phyloP scores from a whole-genome alignment of 2,329 filamentous ascomycete species.

The Fonsecaea nubica region DNA sequence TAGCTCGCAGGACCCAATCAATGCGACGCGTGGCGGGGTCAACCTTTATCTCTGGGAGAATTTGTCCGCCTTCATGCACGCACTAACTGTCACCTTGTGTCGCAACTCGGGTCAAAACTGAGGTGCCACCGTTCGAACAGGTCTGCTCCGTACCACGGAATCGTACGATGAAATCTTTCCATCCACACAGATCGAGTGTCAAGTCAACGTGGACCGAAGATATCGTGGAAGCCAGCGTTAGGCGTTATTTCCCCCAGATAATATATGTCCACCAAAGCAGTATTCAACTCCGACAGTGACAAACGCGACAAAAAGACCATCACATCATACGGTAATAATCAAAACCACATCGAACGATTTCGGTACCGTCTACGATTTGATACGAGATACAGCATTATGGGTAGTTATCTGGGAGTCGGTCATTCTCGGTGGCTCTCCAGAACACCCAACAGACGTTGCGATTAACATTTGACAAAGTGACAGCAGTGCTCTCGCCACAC shows the following conservation, averaged over 20 bases:
- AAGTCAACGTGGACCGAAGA: neutral
- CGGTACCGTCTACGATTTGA: neutral
- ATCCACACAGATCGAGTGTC: neutral
- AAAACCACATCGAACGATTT: neutral
- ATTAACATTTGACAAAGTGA: neutral
- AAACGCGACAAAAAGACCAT: neutral
- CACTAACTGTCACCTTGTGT: constrained; percentile 4
- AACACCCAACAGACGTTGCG: neutral
- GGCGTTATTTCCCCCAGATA: neutral
- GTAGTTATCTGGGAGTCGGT: neutral
- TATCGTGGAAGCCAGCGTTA: neutral
- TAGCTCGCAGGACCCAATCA: constrained; percentile 13
- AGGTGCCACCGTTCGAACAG: neutral
- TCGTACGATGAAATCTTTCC: neutral
- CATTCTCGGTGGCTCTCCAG: neutral
- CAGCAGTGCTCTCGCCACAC: neutral
- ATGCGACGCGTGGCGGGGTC: constrained; percentile 9
- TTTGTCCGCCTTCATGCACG: constrained; percentile 1
- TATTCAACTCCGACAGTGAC: constrained; percentile 8
- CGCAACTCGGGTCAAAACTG: neutral
- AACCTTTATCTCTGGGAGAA: constrained; percentile 15
- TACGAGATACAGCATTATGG: neutral
- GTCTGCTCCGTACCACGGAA: constrained; percentile 2
- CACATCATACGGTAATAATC: constrained; percentile 9
- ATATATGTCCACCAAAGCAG: neutral